Percentiles rank a stretch among this genome's conserved stretches.
These are phyloP conservation scores for Ilyonectria destructans DNA, from an alignment of 2,329 filamentous ascomycete species.

Conservation along the genomic window DNA sequence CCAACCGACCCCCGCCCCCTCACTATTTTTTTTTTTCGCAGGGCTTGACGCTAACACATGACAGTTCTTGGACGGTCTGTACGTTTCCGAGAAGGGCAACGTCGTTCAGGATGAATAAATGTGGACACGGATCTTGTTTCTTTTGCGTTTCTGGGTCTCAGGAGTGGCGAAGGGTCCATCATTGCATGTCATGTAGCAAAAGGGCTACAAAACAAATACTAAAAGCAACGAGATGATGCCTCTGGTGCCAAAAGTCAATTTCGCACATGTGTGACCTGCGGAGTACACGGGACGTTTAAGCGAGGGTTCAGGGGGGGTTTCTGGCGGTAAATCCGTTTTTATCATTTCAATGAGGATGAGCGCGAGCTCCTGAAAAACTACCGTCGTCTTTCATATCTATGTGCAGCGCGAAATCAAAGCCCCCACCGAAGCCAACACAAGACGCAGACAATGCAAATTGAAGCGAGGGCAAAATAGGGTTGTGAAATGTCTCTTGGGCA, in stretches of 20 bases:
- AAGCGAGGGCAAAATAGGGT: constrained; percentile 17
- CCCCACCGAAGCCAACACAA: neutral
- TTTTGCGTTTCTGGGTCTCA: constrained; percentile 75
- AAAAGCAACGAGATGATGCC: constrained; percentile 58
- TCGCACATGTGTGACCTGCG: constrained; percentile 31
- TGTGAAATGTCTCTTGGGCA: constrained; percentile 35
- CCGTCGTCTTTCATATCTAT: constrained; percentile 16
- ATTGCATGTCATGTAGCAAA: constrained; percentile 74
- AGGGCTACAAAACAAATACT: constrained; percentile 61
- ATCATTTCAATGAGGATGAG: constrained; percentile 34
- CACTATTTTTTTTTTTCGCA: neutral
- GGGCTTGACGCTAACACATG: constrained; percentile 38
- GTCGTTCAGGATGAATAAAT: constrained; percentile 83
- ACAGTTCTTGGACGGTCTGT: constrained; percentile 99
- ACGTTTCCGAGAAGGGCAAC: constrained; percentile 99
- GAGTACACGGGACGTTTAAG: constrained; percentile 41
- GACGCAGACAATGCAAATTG: neutral
- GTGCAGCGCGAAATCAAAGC: constrained; percentile 17
- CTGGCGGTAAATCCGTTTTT: constrained; percentile 40
- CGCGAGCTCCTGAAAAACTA: constrained; percentile 34
- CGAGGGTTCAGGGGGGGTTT: constrained; percentile 38
- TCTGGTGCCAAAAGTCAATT: constrained; percentile 46
- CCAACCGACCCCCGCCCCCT: neutral
- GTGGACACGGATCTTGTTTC: constrained; percentile 64
- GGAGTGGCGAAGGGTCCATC: constrained; percentile 76